A percentile compares a stretch with the other conserved stretches of the same genome.
These are phyloP conservation scores for Medicago arabica DNA, from an alignment of 306 rosid species.

Conservation along the genomic window DNA sequence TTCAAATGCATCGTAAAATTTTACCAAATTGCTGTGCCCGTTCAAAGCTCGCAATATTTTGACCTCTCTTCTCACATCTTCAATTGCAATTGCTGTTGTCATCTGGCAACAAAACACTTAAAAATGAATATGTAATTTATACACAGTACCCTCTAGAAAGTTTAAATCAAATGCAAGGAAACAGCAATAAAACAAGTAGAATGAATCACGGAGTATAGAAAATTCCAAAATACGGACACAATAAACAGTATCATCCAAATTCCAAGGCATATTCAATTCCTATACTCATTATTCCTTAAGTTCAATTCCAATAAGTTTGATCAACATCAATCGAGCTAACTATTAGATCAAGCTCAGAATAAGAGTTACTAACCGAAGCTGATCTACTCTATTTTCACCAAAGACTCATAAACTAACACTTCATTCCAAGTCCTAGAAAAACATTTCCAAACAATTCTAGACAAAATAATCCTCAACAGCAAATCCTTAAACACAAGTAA, in stretches of 20 bases:
- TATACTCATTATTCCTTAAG: conserved; percentile 8
- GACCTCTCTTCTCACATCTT: conserved; percentile 98
- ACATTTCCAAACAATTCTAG: conserved; percentile 33
- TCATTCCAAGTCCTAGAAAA: conserved; percentile 13
- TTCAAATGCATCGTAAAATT: conserved; percentile 93
- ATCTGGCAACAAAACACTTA: conserved; percentile 62
- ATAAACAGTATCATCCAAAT: conserved; percentile 2
- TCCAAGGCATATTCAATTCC: conserved; percentile 12
- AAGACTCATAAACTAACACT: conserved; percentile 41
- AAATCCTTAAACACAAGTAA: conserved; percentile 22
- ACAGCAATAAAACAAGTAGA: conserved; percentile 8
- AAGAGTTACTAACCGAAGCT: neutral
- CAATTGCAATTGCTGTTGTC: conserved; percentile 97
- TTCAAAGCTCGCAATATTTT: conserved; percentile 92
- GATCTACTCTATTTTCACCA: neutral
- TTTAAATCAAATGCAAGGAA: conserved; percentile 16
- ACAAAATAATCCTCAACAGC: conserved; percentile 35
- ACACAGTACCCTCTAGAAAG: neutral
- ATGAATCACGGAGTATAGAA: neutral
- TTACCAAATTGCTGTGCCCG: conserved; percentile 86
- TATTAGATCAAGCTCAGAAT: conserved; percentile 5
- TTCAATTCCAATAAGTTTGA: conserved; percentile 27
- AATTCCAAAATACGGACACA: conserved; percentile 22
- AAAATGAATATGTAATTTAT: conserved; percentile 31
- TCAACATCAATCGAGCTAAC: conserved; percentile 42